Percentiles rank a stretch among this genome's conserved stretches.
phyloP scores from a whole-genome alignment of 73 alveolate genomes.

The Effrenium voratum region DNA sequence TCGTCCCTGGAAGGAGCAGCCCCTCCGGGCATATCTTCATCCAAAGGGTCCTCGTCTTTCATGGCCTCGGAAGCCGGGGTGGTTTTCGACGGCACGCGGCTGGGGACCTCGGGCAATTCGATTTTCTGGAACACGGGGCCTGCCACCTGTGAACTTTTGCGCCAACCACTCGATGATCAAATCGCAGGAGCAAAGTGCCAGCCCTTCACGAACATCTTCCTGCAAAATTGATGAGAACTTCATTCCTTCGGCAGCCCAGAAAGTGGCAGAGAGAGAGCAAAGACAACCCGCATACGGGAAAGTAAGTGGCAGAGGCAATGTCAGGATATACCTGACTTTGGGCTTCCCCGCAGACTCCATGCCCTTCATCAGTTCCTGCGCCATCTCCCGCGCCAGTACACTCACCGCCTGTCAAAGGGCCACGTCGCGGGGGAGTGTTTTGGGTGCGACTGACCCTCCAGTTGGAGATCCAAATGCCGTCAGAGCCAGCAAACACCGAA shows the following conservation, averaged over 20 bases:
- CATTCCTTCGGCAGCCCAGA: no score
- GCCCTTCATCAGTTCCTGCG: conserved; percentile 54
- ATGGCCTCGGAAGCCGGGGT: conserved; percentile 49
- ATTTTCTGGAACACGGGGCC: neutral
- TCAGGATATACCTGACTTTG: no score
- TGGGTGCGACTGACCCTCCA: neutral
- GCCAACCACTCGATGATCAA: no score
- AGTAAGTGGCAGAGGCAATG: no score
- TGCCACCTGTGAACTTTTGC: no score
- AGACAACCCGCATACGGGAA: no score
- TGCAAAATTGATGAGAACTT: no score
- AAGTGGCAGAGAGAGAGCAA: no score
- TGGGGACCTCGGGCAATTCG: no score
- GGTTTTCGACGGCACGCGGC: no score
- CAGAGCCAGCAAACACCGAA: neutral
- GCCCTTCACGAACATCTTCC: no score
- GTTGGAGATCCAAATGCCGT: neutral
- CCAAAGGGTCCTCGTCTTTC: conserved; percentile 47
- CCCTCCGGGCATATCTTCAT: conserved; percentile 73
- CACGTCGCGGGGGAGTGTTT: neutral
- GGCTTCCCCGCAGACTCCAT: conserved; percentile 34
- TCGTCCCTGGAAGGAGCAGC: conserved; percentile 71
- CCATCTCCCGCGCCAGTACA: conserved; percentile 73
- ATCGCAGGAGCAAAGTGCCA: no score
- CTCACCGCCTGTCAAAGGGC: conserved; percentile 33